phyloP scores from a whole-genome alignment of 257 asterid species.

The Solanum rostratum region DNA sequence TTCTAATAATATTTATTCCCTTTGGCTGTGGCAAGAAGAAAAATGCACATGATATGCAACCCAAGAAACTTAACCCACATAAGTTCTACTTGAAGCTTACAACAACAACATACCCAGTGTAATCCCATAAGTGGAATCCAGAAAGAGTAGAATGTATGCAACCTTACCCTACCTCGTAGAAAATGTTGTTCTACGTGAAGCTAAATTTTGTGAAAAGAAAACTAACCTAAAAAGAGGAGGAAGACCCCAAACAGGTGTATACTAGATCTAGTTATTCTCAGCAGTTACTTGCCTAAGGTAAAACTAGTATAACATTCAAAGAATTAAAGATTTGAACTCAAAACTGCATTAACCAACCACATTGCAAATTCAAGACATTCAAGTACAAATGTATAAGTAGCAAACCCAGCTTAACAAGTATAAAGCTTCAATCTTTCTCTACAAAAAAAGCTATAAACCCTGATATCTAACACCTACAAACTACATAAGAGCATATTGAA shows the following conservation, averaged over 20 bases:
- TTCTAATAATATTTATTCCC: not conserved
- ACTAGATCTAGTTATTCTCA: not conserved
- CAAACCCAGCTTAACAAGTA: not conserved
- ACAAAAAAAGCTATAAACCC: not conserved
- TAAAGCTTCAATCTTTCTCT: slow-evolving; percentile 3
- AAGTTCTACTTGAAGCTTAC: not conserved
- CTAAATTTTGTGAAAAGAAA: not conserved
- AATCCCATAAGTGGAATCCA: not conserved
- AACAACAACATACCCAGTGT: not conserved
- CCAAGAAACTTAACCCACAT: not conserved
- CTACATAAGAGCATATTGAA: not conserved
- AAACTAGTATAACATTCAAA: not conserved
- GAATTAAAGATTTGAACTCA: not conserved
- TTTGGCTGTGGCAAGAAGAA: not conserved
- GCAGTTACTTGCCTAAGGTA: not conserved
- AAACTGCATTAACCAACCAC: not conserved
- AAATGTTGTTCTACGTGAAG: not conserved
- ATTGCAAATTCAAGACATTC: not conserved
- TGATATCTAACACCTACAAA: not conserved
- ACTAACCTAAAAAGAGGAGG: not conserved
- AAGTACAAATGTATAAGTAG: not conserved
- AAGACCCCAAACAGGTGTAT: not conserved
- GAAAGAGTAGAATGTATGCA: not conserved
- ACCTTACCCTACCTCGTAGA: not conserved
- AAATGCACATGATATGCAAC: not conserved